Evolutionary conservation across 2,329 filamentous ascomycete genomes (phyloP).

Genomic region (Ceratocystis destructans): DNA sequence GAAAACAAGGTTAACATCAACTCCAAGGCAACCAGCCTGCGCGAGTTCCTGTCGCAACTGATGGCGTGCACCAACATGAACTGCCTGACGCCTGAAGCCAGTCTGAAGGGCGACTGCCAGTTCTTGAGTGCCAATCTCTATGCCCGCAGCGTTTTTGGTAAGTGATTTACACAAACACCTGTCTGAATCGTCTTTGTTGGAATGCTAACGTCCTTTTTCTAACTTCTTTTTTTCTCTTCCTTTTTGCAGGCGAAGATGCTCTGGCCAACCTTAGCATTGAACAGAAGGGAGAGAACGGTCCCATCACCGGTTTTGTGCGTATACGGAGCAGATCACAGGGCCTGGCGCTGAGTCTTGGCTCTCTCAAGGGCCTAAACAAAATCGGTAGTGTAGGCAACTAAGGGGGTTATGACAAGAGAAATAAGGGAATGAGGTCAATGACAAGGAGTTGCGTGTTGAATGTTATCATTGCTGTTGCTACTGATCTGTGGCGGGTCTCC

Average conservation of each 20-base stretch:
- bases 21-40: constrained; percentile 81
- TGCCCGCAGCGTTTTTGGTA: constrained; percentile 94
- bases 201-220: neutral
- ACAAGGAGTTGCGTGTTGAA: neutral
- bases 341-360: constrained; percentile 81
- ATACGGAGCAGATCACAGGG: constrained; percentile 97
- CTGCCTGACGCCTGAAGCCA: constrained; percentile 90
- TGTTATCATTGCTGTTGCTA: constrained; percentile 4
- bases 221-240: neutral
- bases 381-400: constrained; percentile 36
- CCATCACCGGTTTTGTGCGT: constrained; percentile 91
- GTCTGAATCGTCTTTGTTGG: no score
- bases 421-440: neutral
- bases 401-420: neutral
- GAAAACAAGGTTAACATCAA: constrained; percentile 99
- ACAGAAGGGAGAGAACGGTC: constrained; percentile 88
- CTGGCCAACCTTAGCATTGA: constrained; percentile 95
- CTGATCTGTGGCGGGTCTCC: neutral
- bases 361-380: constrained; percentile 87
- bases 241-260: constrained; percentile 73
- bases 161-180: constrained; percentile 29
- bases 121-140: constrained; percentile 97
- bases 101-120: constrained; percentile 91
- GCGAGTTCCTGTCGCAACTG: constrained; percentile 82
- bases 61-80: constrained; percentile 99